Base-by-base conservation (phyloP, 2,329 filamentous ascomycete genomes). In the Colletotrichum karsti region DNA sequence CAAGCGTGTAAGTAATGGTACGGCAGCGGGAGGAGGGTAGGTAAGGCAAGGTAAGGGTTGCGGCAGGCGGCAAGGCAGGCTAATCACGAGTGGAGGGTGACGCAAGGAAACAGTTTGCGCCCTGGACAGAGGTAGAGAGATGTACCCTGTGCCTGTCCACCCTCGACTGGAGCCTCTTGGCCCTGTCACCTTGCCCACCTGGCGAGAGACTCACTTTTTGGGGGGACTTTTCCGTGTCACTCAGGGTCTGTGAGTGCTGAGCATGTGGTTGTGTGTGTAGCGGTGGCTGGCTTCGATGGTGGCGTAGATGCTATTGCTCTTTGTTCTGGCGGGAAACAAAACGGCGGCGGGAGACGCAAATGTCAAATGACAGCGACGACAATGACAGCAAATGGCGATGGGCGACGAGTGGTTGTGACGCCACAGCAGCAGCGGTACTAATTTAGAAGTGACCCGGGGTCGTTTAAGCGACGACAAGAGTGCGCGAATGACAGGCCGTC, bases 61-160 rank as follows among this genome's bases (percentile, higher is more conserved):
- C 53, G 24, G 35, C 53, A 56, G 53, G 53, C 53, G 39, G 55
- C 55, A 46, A 58, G 26, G 28, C 39, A 51, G 59, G 41, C 54
- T 54, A 54, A 68, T 68, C 53, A 68, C 63, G 63, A 62, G 48
- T 55, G 35, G 55, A 65, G 62, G 44, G 64, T 67, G 65, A 68
- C 65, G 65, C 65, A 68, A 68, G 53, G 48, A 65, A 59, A 20
- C 59, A 42, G 51, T 59, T 67, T 57, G 64, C 59, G 64, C 60
- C 50, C 41, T 63, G 58, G 41, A 55, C 51, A 39, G 37, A 44
- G 54, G 54, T 26, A 33, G 33, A n/a, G 33, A 24, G 20, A 26
- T 4, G 42, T 24, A 24, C 42, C 42, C 20, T 46, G 20, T 20
- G 42, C 55, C 55, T 48, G 55, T 26, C 55, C 55, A 48, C 28